Percentiles rank a stretch among this genome's conserved stretches.
These are phyloP conservation scores for Euryodendron excelsum DNA, from an alignment of 148 eudicot genomes.

Conservation along the genomic window DNA sequence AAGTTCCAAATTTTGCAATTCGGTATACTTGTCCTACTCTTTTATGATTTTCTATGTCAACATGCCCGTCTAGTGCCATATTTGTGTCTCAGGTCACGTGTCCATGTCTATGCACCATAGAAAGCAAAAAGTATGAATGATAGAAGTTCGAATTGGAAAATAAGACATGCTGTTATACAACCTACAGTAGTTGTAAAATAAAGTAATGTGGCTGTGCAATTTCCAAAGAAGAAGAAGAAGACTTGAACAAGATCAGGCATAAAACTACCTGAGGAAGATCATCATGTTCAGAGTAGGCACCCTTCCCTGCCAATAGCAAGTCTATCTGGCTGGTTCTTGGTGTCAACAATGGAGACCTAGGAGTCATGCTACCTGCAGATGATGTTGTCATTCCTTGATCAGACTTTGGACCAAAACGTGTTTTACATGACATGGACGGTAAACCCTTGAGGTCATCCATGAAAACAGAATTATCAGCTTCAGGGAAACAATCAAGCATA, in stretches of 20 bases:
- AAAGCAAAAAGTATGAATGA: not conserved
- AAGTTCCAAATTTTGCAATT: not conserved
- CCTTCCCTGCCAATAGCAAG: constrained; percentile 78
- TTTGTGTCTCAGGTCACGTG: not conserved
- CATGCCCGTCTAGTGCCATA: not conserved
- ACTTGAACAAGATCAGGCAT: not conserved
- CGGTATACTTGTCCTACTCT: not conserved
- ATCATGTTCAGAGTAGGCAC: constrained; percentile 80
- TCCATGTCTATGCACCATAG: not conserved
- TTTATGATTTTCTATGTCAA: not conserved
- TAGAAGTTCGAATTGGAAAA: not conserved
- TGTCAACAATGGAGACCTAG: constrained; percentile 88
- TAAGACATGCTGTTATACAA: not conserved
- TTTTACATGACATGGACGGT: constrained; percentile 83
- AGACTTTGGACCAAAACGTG: constrained; percentile 96
- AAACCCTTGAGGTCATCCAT: constrained; percentile 91
- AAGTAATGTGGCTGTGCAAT: not conserved
- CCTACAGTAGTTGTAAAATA: not conserved
- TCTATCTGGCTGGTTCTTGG: constrained; percentile 85
- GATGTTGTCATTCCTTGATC: constrained; percentile 99
- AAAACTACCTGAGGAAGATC: constrained; percentile 86
- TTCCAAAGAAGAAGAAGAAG: not conserved
- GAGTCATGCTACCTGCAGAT: constrained; percentile 98
- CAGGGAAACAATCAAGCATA: constrained; percentile 90
- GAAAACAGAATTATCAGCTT: constrained; percentile 68